Evolutionary conservation across 2,329 filamentous ascomycete genomes (phyloP).

Genomic region (Colletotrichum chlorophyti): DNA sequence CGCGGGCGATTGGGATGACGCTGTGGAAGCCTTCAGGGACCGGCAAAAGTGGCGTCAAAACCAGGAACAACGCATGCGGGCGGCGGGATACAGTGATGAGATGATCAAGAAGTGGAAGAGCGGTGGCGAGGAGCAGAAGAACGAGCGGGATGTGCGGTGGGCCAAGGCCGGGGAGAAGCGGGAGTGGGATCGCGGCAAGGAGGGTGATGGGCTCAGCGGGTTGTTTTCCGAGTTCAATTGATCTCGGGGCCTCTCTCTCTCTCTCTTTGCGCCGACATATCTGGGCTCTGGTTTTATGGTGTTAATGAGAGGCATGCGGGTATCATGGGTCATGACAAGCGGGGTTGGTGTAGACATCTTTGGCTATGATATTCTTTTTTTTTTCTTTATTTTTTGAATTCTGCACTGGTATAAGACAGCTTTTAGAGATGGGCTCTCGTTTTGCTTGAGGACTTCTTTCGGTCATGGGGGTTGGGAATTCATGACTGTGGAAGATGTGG

Average conservation of each 20-base stretch:
- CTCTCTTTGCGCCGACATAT: too few relatives aligned
- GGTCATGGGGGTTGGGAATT: too few relatives aligned
- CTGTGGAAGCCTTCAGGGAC: slow-evolving; percentile 79
- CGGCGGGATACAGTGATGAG: slow-evolving; percentile 79
- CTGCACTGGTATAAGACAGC: too few relatives aligned
- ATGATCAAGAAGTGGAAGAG: slow-evolving; percentile 77
- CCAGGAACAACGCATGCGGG: slow-evolving; percentile 77
- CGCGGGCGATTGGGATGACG: slow-evolving; percentile 76
- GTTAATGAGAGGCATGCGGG: too few relatives aligned
- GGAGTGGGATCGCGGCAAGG: slow-evolving; percentile 67
- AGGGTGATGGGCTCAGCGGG: slow-evolving; percentile 19
- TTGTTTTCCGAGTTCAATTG: slow-evolving; percentile 29
- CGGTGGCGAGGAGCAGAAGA: slow-evolving; percentile 50
- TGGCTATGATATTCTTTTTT: too few relatives aligned
- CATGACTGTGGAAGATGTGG: too few relatives aligned
- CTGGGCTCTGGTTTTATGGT: neutral
- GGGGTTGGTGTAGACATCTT: too few relatives aligned
- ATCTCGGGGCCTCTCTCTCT: too few relatives aligned
- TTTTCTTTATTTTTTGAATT: too few relatives aligned
- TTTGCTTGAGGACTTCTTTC: too few relatives aligned
- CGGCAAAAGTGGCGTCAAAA: slow-evolving; percentile 79
- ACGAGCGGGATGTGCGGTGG: slow-evolving; percentile 74
- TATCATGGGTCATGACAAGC: too few relatives aligned
- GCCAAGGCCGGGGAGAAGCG: slow-evolving; percentile 69
- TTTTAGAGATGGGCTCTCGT: too few relatives aligned